Conservation (phyloP, 345 rosid genomes). For the Corchorus capsularis region DNA sequence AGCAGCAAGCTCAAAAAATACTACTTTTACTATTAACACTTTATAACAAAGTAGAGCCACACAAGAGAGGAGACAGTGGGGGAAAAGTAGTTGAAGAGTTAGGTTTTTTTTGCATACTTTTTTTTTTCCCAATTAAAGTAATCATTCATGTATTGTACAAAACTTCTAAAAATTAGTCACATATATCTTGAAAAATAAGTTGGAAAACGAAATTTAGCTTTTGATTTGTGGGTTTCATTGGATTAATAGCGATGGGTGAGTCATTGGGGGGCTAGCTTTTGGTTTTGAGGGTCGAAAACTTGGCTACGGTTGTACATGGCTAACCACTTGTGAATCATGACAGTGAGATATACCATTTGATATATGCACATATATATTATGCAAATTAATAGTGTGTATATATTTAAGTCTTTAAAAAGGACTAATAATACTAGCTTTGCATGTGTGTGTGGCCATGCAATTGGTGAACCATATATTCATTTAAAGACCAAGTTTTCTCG, state of each 20-base stretch:
- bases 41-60: background rate
- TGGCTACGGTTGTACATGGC: background rate
- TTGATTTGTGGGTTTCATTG: constrained; percentile 1
- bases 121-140: background rate
- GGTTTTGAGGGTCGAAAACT: background rate
- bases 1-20: background rate
- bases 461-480: no score
- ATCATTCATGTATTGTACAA: no score
- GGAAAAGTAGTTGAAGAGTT: constrained; percentile 8
- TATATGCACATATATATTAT: no score
- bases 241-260: background rate
- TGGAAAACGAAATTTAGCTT: background rate
- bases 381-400: no score
- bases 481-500: no score
- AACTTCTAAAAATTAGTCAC: background rate
- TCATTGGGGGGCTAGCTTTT: no score
- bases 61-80: background rate
- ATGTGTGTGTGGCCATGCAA: no score
- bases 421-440: no score
- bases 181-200: background rate
- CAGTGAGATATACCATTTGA: background rate
- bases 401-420: no score
- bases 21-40: no score
- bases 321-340: background rate
- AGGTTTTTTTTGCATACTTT: no score